phyloP scores from a whole-genome alignment of 2,329 filamentous ascomycete genomes.

The Claviceps arundinis region DNA sequence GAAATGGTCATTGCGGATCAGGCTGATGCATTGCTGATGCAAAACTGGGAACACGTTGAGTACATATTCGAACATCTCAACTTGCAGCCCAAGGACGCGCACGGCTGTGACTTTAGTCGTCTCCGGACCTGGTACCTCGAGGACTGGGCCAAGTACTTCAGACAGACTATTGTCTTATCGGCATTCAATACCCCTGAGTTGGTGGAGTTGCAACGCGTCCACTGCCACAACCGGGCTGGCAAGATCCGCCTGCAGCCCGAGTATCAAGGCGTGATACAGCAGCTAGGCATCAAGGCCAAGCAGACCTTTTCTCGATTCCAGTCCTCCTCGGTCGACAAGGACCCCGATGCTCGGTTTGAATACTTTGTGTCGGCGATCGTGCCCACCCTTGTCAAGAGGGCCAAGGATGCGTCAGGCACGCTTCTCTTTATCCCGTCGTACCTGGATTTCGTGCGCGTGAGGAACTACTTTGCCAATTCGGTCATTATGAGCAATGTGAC shows the following conservation, averaged over 20 bases:
- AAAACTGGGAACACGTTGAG: constrained; percentile 95
- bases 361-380: constrained; percentile 79
- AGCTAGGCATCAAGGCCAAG: constrained; percentile 56
- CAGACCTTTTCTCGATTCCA: constrained; percentile 89
- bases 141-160: constrained; percentile 62
- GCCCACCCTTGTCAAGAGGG: constrained; percentile 56
- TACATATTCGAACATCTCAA: constrained; percentile 89
- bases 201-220: constrained; percentile 60
- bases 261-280: constrained; percentile 60
- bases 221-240: constrained; percentile 71
- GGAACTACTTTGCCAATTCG: constrained; percentile 79
- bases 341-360: constrained; percentile 80
- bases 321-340: constrained; percentile 51
- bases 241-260: constrained; percentile 59
- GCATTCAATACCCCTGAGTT: constrained; percentile 83
- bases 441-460: constrained; percentile 84
- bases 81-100: constrained; percentile 72
- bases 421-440: constrained; percentile 87
- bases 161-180: constrained; percentile 73
- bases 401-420: constrained; percentile 53
- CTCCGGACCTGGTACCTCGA: constrained; percentile 91
- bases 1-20: constrained; percentile 86
- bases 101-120: constrained; percentile 87
- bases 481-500: constrained; percentile 35
- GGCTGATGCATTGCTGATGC: constrained; percentile 86